Conservation (phyloP, 2,329 filamentous ascomycete genomes). For the Aspergillus ruber region DNA sequence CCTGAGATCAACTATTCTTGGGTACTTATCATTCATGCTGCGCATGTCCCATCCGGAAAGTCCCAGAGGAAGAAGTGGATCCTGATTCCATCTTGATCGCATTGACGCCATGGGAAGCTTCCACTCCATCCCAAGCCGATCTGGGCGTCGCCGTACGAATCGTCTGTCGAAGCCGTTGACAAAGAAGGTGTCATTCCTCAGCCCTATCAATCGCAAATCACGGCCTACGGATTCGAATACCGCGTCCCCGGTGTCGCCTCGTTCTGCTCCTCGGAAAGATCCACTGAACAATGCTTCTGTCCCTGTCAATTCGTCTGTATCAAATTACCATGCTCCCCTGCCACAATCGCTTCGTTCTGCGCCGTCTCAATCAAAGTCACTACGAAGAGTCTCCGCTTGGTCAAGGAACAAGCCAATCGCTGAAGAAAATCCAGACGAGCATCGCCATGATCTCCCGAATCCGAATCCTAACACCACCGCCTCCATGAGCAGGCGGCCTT, state of each 20-base stretch:
- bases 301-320: conserved; percentile 10
- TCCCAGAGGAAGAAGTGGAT: background rate
- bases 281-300: conserved; percentile 26
- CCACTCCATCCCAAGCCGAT: conserved; percentile 26
- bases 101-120: conserved; percentile 30
- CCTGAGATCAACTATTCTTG: background rate
- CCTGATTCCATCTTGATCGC: conserved; percentile 1
- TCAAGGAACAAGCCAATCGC: conserved; percentile 1
- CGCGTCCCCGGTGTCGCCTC: conserved; percentile 7
- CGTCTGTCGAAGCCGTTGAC: conserved; percentile 33
- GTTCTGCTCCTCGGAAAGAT: conserved; percentile 24
- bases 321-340: conserved; percentile 6
- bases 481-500: conserved; percentile 13
- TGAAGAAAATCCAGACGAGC: conserved; percentile 6
- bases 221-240: conserved; percentile 7
- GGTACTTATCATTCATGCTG: too few species aligned
- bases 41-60: too few species aligned
- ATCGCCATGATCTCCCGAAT: background rate
- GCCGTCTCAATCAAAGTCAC: conserved; percentile 7
- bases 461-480: background rate
- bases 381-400: conserved; percentile 5
- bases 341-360: conserved; percentile 19
- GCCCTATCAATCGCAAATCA: conserved; percentile 7
- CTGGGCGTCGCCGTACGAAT: conserved; percentile 28
- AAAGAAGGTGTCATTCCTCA: conserved; percentile 13